Evolutionary conservation across 31 red algal genomes (phyloP), one percentile per base, ranked within the genome.

Genomic region (Porphyra umbilicalis): DNA sequence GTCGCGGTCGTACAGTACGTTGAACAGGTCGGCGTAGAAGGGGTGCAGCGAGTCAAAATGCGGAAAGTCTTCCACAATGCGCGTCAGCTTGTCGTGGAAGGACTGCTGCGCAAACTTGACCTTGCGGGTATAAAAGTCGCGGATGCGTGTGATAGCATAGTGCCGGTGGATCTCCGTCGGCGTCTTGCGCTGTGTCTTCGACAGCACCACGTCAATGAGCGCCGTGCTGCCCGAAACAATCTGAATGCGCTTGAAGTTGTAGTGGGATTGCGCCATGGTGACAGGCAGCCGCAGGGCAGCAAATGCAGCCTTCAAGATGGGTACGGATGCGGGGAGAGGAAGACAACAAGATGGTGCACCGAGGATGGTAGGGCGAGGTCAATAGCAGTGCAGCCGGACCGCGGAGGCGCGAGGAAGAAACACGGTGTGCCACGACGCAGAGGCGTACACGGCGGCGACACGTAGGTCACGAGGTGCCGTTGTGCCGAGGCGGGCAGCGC

Each of bases 121-220:
- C 88, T 99, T 99, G 81, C 93, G 93, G 87, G 96, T 96, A 76
- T 99, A 99, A 80, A 99, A 99, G 75, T 86, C 87, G 36, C 97
- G 87, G 79, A 99, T 96, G 35, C 97, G 88, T 15, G 81, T 75
- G 78, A 99, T 99, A 9, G 97, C 81, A 85, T 96, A 99, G 34
- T 92, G 91, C 75, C 87, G 86, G 83, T 99, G 97, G 11, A 96
- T 90, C 15, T 96, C 97, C 0, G 97, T 99, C 13, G 97, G 97
- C 33, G 97, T 99, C 77, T 96, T 96, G 36, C 97, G 82, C 79
- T 99, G 97, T 5, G 97, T 99, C 81, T 94, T 89, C 10, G 93
- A 96, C 14, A 99, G 83, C 10, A 95, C 97, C 85, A 90, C 90
- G 82, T 99, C 97, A 25, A 99, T 84, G 9, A 99, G 90, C 37